Percentiles rank a stretch among this genome's conserved stretches.
phyloP scores from a whole-genome alignment of 495 filamentous ascomycete species.

The Aspergillus bertholletiae region DNA sequence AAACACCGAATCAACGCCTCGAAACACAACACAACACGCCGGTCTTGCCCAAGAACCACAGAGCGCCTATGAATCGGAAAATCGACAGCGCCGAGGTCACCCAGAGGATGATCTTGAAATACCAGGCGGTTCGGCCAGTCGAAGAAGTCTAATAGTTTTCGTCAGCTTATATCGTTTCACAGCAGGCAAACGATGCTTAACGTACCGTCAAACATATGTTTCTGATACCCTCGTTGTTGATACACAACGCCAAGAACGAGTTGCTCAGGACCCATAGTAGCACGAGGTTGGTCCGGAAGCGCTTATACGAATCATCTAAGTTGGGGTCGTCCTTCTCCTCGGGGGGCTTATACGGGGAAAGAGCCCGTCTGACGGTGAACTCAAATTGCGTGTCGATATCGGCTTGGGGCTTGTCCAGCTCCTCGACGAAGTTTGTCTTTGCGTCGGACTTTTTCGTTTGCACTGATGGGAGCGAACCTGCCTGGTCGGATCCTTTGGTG shows the following conservation, averaged over 20 bases:
- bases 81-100: slow-evolving; percentile 78
- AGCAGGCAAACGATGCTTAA: slow-evolving; percentile 10
- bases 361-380: slow-evolving; percentile 86
- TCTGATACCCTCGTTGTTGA: slow-evolving; percentile 77
- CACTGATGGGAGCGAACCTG: slow-evolving; percentile 83
- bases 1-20: background rate
- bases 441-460: slow-evolving; percentile 77
- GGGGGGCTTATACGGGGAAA: slow-evolving; percentile 70
- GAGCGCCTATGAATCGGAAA: slow-evolving; percentile 82
- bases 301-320: slow-evolving; percentile 97
- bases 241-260: slow-evolving; percentile 71
- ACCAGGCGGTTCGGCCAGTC: slow-evolving; percentile 68
- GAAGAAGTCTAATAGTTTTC: slow-evolving; percentile 32
- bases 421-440: slow-evolving; percentile 84
- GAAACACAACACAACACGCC: slow-evolving; percentile 86
- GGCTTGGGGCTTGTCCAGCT: slow-evolving; percentile 91
- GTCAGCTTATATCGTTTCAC: background rate
- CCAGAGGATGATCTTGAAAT: slow-evolving; percentile 88
- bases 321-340: slow-evolving; percentile 71
- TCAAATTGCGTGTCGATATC: slow-evolving; percentile 98
- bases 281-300: slow-evolving; percentile 90
- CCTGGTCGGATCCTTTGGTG: slow-evolving; percentile 97
- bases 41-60: slow-evolving; percentile 85
- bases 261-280: slow-evolving; percentile 94
- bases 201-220: slow-evolving; percentile 77